Evolutionary conservation across 2,329 filamentous ascomycete genomes (phyloP).

Genomic region (Aspergillus piperis): DNA sequence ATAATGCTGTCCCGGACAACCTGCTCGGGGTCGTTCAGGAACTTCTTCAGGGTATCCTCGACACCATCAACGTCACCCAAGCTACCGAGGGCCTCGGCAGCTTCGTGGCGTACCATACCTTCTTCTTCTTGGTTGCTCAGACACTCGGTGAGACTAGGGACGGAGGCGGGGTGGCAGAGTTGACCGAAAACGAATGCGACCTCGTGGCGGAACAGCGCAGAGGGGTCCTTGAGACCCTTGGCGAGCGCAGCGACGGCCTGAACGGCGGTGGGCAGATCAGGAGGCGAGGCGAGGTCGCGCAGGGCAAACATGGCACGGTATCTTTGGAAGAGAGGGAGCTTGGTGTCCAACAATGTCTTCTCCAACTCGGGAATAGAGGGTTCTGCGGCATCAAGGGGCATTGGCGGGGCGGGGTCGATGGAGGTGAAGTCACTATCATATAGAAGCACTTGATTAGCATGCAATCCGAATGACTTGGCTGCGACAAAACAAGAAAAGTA

Average conservation of each 20-base stretch:
- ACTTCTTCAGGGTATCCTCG: slow-evolving; percentile 77
- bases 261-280: slow-evolving; percentile 83
- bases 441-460: slow-evolving; percentile 31
- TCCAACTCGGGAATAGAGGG: slow-evolving; percentile 73
- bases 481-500: background rate
- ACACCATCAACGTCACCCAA: slow-evolving; percentile 92
- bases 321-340: slow-evolving; percentile 79
- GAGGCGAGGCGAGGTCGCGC: slow-evolving; percentile 89
- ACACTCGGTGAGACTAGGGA: slow-evolving; percentile 78
- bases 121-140: slow-evolving; percentile 78
- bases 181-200: slow-evolving; percentile 98
- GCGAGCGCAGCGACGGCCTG: slow-evolving; percentile 86
- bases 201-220: slow-evolving; percentile 94
- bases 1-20: slow-evolving; percentile 94
- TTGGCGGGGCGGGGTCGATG: slow-evolving; percentile 89
- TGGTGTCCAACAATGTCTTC: slow-evolving; percentile 74
- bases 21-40: slow-evolving; percentile 85
- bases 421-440: slow-evolving; percentile 81
- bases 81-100: slow-evolving; percentile 91
- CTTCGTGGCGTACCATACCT: slow-evolving; percentile 97
- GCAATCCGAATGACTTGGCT: slow-evolving; percentile 6
- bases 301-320: slow-evolving; percentile 99
- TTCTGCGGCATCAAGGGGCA: slow-evolving; percentile 65
- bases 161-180: slow-evolving; percentile 92
- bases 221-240: slow-evolving; percentile 79